Conservation (phyloP, 495 filamentous ascomycete genomes). For the Talaromyces wortmannii region DNA sequence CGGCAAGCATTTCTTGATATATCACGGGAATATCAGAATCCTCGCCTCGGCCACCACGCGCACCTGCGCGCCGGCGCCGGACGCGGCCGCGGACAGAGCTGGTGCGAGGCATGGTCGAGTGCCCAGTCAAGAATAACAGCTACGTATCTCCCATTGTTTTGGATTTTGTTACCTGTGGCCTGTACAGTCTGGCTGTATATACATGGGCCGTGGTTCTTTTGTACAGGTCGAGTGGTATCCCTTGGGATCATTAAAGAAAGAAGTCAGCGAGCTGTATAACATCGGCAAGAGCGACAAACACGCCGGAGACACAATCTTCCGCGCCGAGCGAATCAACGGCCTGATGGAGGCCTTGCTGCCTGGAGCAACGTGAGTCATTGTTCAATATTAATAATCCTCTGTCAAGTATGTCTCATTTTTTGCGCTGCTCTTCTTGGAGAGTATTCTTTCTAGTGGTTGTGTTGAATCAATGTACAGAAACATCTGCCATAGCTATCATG, state of each 20-base stretch:
- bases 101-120: background rate
- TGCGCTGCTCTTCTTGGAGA: too few relatives aligned
- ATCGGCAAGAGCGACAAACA: background rate
- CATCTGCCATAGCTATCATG: too few relatives aligned
- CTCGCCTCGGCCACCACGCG: background rate
- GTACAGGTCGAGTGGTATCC: too few relatives aligned
- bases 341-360: too few relatives aligned
- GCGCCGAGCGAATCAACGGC: background rate
- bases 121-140: background rate
- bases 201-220: too few relatives aligned
- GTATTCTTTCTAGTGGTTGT: too few relatives aligned
- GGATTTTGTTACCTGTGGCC: background rate
- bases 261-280: too few relatives aligned
- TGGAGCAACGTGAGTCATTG: background rate
- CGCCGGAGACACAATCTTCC: background rate
- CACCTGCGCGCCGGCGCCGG: background rate
- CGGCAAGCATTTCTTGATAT: conserved; percentile 62
- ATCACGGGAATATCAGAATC: conserved; percentile 38
- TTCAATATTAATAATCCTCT: background rate
- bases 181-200: background rate
- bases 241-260: too few relatives aligned
- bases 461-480: too few relatives aligned
- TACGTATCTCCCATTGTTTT: background rate
- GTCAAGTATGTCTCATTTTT: too few relatives aligned
- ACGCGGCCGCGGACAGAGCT: background rate